A percentile compares a stretch with the other conserved stretches of the same genome.
These are phyloP conservation scores for Conticribra guillardii DNA, from an alignment of 108 stramenopile species.

Conservation along the genomic window DNA sequence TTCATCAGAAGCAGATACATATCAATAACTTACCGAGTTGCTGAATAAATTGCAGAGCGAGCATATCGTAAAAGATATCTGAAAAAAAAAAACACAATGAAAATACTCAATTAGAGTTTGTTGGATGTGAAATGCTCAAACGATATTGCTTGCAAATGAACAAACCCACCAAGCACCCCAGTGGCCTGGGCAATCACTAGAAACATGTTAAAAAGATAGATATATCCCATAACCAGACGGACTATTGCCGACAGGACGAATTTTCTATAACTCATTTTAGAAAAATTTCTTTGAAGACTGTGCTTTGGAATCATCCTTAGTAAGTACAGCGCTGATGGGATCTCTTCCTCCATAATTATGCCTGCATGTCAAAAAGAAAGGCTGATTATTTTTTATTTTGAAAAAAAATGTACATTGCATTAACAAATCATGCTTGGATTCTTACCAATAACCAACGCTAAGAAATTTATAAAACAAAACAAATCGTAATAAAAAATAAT, in stretches of 20 bases:
- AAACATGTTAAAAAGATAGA: constrained; percentile 24
- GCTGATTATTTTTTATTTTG: neutral
- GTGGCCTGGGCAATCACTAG: constrained; percentile 11
- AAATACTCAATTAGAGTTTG: too few species aligned
- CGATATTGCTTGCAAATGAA: too few species aligned
- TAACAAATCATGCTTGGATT: neutral
- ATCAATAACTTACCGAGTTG: neutral
- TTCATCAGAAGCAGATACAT: neutral
- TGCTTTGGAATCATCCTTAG: constrained; percentile 24
- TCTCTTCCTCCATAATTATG: constrained; percentile 40
- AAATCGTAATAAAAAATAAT: neutral
- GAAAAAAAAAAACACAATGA: neutral
- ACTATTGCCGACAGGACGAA: constrained; percentile 10
- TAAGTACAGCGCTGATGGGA: constrained; percentile 15
- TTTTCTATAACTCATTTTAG: neutral
- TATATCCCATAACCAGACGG: constrained; percentile 17
- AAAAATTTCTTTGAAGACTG: constrained; percentile 6
- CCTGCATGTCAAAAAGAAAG: neutral
- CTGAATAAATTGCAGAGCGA: constrained; percentile 30
- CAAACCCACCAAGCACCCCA: constrained; percentile 8
- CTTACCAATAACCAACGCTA: neutral
- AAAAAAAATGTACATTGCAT: too few species aligned
- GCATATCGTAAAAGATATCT: constrained; percentile 21
- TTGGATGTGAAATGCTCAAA: too few species aligned
- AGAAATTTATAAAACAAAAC: too few species aligned